Evolutionary conservation across 768 basidiomycete genomes (phyloP).

Genomic region (Mycena alexandri): DNA sequence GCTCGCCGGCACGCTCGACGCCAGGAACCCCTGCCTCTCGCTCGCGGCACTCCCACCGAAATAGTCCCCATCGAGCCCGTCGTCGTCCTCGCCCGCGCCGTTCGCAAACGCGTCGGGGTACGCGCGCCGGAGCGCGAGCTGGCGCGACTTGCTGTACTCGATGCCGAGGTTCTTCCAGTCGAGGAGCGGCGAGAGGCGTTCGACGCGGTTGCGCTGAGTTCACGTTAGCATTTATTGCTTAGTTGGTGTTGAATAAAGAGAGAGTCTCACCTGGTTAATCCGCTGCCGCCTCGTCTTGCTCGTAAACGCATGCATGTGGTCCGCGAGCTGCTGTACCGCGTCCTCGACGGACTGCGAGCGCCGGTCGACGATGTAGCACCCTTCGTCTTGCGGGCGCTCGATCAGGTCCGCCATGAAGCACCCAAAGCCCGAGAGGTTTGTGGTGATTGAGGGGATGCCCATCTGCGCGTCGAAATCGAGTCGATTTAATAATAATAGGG

Average conservation of each 20-base stretch:
- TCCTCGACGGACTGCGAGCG: constrained; percentile 92
- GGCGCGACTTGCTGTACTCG: constrained; percentile 96
- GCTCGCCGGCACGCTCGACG: constrained; percentile 87
- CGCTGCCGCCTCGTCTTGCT: constrained; percentile 93
- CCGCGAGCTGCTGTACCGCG: constrained; percentile 86
- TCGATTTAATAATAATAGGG: no score
- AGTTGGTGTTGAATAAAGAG: no score
- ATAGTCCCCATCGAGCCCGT: constrained; percentile 49
- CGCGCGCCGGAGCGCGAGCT: constrained; percentile 90
- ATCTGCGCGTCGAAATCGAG: constrained; percentile 80
- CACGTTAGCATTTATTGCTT: no score
- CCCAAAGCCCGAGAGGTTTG: constrained; percentile 97
- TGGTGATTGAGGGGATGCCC: constrained; percentile 98
- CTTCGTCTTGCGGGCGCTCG: constrained; percentile 93
- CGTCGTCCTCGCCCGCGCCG: constrained; percentile 58
- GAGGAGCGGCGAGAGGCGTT: constrained; percentile 90
- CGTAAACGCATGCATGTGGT: constrained; percentile 80
- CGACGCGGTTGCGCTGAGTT: constrained; percentile 91
- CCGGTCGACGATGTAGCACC: constrained; percentile 96
- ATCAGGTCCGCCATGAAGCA: constrained; percentile 99
- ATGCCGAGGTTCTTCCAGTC: constrained; percentile 99
- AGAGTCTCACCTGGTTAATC: constrained; percentile 75
- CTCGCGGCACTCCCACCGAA: constrained; percentile 61
- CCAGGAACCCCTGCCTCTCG: constrained; percentile 67
- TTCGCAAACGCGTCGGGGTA: constrained; percentile 95